Evolutionary conservation across 2,329 filamentous ascomycete species (phyloP), one percentile per base, ranked within the genome.

Genomic region (Stachybotrys elegans): DNA sequence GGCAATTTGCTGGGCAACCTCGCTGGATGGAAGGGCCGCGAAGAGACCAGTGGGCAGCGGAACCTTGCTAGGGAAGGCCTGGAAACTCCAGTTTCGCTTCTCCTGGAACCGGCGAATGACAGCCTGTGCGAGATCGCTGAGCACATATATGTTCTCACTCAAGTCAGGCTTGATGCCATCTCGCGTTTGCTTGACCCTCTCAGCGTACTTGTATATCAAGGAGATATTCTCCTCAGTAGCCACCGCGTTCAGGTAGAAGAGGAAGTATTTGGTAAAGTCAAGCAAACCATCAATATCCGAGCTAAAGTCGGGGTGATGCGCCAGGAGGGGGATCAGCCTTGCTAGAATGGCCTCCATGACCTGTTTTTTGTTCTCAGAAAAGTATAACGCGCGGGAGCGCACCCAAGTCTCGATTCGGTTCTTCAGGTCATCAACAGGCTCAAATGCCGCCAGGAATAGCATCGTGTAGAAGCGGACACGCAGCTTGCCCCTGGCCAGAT

Each of bases 261-360:
- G 64, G 46, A 98, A 83, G 62, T 97, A 98, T 54, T 83, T 83
- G 6, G 88, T 83, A 62, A 95, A 91, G 58, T 95, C 88, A 36
- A 83, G 73, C 40, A 96, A 69, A 39, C 90, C 84, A 13, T 81
- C 76, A 3, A 81, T 66, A 6, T 79, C 76, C 2, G 74, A 62
- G 48, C 78, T 81, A 53, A 92, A 96, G 62, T 98, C 93, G 1
- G 91, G 91, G 61, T 98, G 93, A 61, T 97, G 92, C 5, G 92
- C 91, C 35, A 98, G 76, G 35, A 98, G 70, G 40, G 90, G 93
- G 42, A 98, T 73, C 25, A 97, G 76, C 8, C 93, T 82, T 21
- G 87, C 82, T 60, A 97, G 86, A 12, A 85, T 78, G 19, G 83
- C 79, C 65, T 97, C 92, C 70, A 98, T 80, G 7, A 86, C 75